Percentiles rank a stretch among this genome's conserved stretches.
These are phyloP conservation scores for Phytophthora meadii DNA, from an alignment of 352 stramenopile genomes.

Conservation along the genomic window DNA sequence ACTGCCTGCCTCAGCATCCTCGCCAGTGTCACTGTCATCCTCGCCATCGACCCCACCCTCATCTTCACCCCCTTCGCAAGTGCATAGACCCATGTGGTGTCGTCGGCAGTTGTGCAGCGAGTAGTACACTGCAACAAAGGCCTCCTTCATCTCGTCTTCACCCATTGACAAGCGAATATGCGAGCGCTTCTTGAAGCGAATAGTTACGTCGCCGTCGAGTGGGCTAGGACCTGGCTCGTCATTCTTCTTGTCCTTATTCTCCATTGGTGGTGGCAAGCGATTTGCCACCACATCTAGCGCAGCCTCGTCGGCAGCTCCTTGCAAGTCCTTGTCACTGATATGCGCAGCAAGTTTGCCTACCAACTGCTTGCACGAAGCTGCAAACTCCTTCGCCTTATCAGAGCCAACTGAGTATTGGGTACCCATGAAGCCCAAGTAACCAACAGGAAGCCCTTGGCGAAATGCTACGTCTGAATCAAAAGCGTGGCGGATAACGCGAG, in stretches of 20 bases:
- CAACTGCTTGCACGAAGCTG: conserved; percentile 51
- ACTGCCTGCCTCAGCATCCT: conserved; percentile 24
- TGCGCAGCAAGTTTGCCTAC: conserved; percentile 59
- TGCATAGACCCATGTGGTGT: conserved; percentile 88
- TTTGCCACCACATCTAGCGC: conserved; percentile 81
- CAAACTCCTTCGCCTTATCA: conserved; percentile 59
- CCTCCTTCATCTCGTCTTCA: conserved; percentile 64
- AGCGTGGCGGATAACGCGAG: conserved; percentile 75
- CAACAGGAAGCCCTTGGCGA: conserved; percentile 72
- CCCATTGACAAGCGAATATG: conserved; percentile 73
- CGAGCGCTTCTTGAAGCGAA: conserved; percentile 76
- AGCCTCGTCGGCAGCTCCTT: conserved; percentile 77
- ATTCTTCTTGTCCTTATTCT: conserved; percentile 13
- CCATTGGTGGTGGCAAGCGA: conserved; percentile 57
- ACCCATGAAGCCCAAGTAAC: conserved; percentile 79
- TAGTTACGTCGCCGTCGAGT: conserved; percentile 48
- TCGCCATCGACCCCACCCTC: conserved; percentile 35
- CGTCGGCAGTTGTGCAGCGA: conserved; percentile 77
- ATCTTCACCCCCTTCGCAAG: conserved; percentile 35
- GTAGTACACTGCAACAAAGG: conserved; percentile 74
- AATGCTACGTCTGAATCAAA: conserved; percentile 84
- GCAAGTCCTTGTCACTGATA: conserved; percentile 60
- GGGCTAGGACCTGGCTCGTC: conserved; percentile 43
- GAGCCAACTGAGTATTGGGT: conserved; percentile 60
- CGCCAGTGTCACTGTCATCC: conserved; percentile 33